These are phyloP conservation scores for Pseudogymnoascus sp. DNA, from an alignment of 2,329 filamentous ascomycete genomes.

Conservation along the genomic window DNA sequence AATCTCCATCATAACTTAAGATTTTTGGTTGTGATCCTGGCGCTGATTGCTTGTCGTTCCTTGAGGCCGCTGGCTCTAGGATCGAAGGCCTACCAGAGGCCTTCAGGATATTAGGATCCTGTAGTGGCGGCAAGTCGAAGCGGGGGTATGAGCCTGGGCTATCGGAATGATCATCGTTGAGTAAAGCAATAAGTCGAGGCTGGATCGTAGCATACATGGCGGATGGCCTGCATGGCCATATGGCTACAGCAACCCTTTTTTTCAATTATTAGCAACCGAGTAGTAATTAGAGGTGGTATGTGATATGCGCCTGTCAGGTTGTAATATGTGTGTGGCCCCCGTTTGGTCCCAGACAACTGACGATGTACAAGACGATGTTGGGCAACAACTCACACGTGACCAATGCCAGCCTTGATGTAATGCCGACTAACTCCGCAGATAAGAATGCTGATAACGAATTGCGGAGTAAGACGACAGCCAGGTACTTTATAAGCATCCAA, in stretches of 20 bases:
- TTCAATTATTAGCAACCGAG: neutral
- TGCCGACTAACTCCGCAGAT: neutral
- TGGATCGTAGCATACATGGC: slow-evolving; percentile 47
- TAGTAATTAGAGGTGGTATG: neutral
- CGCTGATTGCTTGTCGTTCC: neutral
- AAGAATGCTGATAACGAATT: neutral
- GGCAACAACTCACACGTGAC: neutral
- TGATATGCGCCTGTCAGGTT: neutral
- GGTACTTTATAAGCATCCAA: slow-evolving; percentile 7
- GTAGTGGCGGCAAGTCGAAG: slow-evolving; percentile 49
- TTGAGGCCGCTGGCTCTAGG: slow-evolving; percentile 42
- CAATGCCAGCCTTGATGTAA: neutral
- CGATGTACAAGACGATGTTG: neutral
- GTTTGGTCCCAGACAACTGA: neutral
- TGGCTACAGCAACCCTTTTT: slow-evolving; percentile 1
- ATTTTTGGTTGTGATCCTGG: neutral
- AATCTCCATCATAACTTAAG: slow-evolving; percentile 1
- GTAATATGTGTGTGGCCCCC: neutral
- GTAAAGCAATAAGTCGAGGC: slow-evolving; percentile 58
- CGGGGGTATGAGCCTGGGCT: slow-evolving; percentile 34
- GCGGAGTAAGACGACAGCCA: slow-evolving; percentile 7
- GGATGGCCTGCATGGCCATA: slow-evolving; percentile 4
- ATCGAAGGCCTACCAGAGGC: slow-evolving; percentile 38
- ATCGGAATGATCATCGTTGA: slow-evolving; percentile 42
- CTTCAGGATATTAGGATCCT: slow-evolving; percentile 39